A percentile compares a stretch with the other conserved stretches of the same genome.
Evolutionary conservation across 768 basidiomycete genomes (phyloP).

Genomic region (Lactarius vividus): DNA sequence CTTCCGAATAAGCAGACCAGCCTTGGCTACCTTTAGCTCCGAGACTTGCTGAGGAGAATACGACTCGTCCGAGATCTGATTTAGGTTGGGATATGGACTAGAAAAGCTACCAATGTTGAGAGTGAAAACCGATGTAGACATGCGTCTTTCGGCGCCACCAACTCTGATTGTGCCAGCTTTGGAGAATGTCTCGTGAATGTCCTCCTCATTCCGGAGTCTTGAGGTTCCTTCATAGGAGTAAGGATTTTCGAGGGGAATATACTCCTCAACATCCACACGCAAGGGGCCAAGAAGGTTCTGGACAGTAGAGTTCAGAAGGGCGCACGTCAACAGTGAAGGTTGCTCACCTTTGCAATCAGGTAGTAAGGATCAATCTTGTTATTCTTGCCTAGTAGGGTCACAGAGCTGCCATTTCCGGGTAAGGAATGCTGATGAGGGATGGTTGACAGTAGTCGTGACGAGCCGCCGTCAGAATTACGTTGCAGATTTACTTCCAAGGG

Average conservation of each 20-base stretch:
- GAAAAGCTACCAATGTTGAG: constrained; percentile 39
- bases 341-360: constrained; percentile 73
- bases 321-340: background rate
- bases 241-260: constrained; percentile 60
- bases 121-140: constrained; percentile 42
- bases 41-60: constrained; percentile 38
- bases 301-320: constrained; percentile 13
- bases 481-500: constrained; percentile 68
- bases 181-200: constrained; percentile 63
- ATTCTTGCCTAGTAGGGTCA: constrained; percentile 49
- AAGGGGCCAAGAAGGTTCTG: constrained; percentile 68
- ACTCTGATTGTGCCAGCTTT: constrained; percentile 59
- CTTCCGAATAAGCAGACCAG: constrained; percentile 78
- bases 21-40: constrained; percentile 71
- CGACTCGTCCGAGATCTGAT: constrained; percentile 33
- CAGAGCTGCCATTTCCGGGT: constrained; percentile 33
- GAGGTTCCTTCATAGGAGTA: constrained; percentile 65
- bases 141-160: constrained; percentile 38
- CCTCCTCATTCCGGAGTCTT: constrained; percentile 64
- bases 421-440: constrained; percentile 34
- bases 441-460: constrained; percentile 39
- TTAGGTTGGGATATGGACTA: constrained; percentile 25
- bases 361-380: constrained; percentile 89
- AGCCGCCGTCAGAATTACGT: constrained; percentile 44
- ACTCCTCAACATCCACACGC: constrained; percentile 59